phyloP scores from a whole-genome alignment of 176 grass and related monocot genomes.

The Oryza punctata region DNA sequence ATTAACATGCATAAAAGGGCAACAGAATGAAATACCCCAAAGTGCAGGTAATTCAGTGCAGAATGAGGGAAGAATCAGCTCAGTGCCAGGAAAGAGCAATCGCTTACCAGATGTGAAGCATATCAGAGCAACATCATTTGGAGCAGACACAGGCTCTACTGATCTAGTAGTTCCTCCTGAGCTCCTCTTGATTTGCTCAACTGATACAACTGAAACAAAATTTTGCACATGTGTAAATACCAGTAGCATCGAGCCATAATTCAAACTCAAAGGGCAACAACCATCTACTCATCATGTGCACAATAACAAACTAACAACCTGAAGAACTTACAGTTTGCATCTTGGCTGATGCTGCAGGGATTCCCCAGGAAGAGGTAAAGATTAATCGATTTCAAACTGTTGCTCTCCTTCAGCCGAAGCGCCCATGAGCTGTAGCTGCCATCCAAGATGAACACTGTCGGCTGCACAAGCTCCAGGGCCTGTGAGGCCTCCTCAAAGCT shows the following conservation, averaged over 20 bases:
- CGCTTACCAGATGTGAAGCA: conserved; percentile 95
- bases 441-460: conserved; percentile 59
- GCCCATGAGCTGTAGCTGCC: conserved; percentile 48
- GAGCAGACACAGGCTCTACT: conserved; percentile 40
- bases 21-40: neutral
- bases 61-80: neutral
- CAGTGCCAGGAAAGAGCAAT: neutral
- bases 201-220: conserved; percentile 51
- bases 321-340: conserved; percentile 39
- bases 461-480: conserved; percentile 71
- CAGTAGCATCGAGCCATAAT: neutral
- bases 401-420: conserved; percentile 31
- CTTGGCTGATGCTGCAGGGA: neutral
- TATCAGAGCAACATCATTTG: conserved; percentile 63
- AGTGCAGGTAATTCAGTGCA: neutral
- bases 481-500: conserved; percentile 73
- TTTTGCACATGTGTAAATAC: neutral
- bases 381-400: conserved; percentile 20
- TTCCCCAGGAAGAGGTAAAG: conserved; percentile 60
- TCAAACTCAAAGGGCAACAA: neutral
- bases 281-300: neutral
- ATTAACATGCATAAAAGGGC: neutral
- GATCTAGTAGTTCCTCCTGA: neutral
- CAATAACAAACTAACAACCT: neutral
- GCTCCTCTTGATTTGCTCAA: conserved; percentile 45